Percentiles rank a stretch among this genome's conserved stretches.
These are phyloP conservation scores for Physocladia obscura DNA, from an alignment of 192 early-diverging fungal genomes.

Conservation along the genomic window DNA sequence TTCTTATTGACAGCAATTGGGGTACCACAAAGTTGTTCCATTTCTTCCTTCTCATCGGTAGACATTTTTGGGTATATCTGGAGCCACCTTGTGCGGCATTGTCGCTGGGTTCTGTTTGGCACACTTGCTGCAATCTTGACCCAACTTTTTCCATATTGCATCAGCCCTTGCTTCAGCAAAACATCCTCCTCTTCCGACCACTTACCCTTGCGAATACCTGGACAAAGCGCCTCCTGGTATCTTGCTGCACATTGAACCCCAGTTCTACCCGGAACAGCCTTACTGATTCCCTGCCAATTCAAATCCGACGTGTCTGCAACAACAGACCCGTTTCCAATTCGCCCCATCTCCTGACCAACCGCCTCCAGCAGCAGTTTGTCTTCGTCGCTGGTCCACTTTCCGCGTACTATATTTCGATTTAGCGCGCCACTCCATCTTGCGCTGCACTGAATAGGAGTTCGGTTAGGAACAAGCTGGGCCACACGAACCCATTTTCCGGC, in stretches of 20 bases:
- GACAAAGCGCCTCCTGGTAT: conserved; percentile 85
- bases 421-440: conserved; percentile 34
- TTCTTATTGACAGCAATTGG: conserved; percentile 34
- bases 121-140: conserved; percentile 81
- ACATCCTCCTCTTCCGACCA: conserved; percentile 56
- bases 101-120: conserved; percentile 82
- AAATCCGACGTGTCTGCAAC: conserved; percentile 30
- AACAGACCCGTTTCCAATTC: neutral
- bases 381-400: conserved; percentile 41
- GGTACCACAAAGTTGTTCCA: neutral
- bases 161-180: conserved; percentile 66
- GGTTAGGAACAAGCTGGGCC: conserved; percentile 23
- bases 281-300: conserved; percentile 82
- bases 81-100: conserved; percentile 86
- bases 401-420: conserved; percentile 33
- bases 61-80: conserved; percentile 29
- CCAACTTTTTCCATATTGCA: conserved; percentile 76
- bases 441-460: conserved; percentile 37
- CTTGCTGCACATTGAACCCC: conserved; percentile 89
- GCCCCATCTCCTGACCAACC: conserved; percentile 2
- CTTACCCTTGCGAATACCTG: conserved; percentile 48
- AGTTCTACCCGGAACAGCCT: conserved; percentile 74
- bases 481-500: conserved; percentile 37
- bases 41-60: conserved; percentile 1
- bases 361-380: conserved; percentile 33